These are phyloP conservation scores for Didymosphaeria variabile DNA, from an alignment of 2,329 filamentous ascomycete genomes.

Conservation along the genomic window DNA sequence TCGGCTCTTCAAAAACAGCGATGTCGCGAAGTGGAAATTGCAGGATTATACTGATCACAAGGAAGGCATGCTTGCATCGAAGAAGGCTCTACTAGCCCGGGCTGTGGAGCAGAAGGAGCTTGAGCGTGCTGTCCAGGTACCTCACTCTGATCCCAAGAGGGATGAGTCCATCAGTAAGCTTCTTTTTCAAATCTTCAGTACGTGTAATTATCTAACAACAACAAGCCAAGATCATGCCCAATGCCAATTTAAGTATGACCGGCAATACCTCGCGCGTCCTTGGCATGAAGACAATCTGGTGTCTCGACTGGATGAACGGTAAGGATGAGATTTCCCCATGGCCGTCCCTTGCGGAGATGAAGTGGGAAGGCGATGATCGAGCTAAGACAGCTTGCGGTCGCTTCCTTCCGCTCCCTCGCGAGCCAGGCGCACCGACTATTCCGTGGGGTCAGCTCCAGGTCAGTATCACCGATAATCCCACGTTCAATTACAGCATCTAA, in stretches of 20 bases:
- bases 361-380: conserved; percentile 59
- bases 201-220: neutral
- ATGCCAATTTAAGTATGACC: conserved; percentile 31
- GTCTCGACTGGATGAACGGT: conserved; percentile 40
- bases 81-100: conserved; percentile 25
- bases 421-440: conserved; percentile 51
- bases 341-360: conserved; percentile 53
- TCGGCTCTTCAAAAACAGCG: conserved; percentile 44
- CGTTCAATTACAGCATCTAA: neutral
- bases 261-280: conserved; percentile 46
- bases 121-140: conserved; percentile 8
- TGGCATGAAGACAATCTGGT: conserved; percentile 53
- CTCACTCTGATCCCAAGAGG: neutral
- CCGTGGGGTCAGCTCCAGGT: conserved; percentile 53
- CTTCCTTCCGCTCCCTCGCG: conserved; percentile 55
- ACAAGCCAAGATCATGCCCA: conserved; percentile 25
- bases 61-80: conserved; percentile 33
- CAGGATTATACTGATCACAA: conserved; percentile 43
- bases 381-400: conserved; percentile 54
- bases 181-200: neutral
- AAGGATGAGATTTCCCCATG: conserved; percentile 52
- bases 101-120: conserved; percentile 27
- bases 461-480: neutral
- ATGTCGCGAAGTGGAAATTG: conserved; percentile 45
- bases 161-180: conserved; percentile 2